Evolutionary conservation across 225 moss, liverwort and hornwort genomes (phyloP).

Genomic region (Thuidium tamariscinum): DNA sequence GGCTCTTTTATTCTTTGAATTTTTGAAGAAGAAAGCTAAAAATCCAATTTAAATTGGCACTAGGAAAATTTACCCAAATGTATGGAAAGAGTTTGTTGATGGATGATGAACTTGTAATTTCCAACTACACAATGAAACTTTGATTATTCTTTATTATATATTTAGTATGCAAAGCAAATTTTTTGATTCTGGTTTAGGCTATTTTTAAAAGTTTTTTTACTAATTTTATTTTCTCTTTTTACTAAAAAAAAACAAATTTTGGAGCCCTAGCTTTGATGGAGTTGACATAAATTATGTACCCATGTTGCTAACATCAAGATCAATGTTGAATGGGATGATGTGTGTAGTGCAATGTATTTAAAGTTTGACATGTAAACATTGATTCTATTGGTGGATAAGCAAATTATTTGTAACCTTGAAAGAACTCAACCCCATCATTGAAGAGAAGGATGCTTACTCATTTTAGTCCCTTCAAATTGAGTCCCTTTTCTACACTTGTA

Average conservation of each 20-base stretch:
- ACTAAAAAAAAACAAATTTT: no score
- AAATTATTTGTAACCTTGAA: background rate
- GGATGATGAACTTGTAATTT: background rate
- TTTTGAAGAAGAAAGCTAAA: accelerated
- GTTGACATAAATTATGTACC: background rate
- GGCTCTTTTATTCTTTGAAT: background rate
- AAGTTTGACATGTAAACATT: background rate
- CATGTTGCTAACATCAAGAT: background rate
- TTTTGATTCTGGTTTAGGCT: accelerated
- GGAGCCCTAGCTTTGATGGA: accelerated
- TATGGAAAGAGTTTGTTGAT: background rate
- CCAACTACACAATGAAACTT: accelerated
- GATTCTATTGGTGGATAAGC: no score
- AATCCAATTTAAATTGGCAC: accelerated
- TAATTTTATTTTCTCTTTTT: no score
- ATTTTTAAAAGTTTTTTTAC: background rate
- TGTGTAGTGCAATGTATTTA: accelerated
- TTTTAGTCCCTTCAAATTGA: no score
- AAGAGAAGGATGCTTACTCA: no score
- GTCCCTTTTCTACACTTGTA: no score
- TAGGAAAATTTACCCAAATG: background rate
- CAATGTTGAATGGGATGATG: background rate
- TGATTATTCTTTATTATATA: background rate
- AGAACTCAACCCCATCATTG: no score
- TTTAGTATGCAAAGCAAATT: background rate